Base-by-base conservation (phyloP, 495 filamentous ascomycete genomes). In the Rusavskia elegans region DNA sequence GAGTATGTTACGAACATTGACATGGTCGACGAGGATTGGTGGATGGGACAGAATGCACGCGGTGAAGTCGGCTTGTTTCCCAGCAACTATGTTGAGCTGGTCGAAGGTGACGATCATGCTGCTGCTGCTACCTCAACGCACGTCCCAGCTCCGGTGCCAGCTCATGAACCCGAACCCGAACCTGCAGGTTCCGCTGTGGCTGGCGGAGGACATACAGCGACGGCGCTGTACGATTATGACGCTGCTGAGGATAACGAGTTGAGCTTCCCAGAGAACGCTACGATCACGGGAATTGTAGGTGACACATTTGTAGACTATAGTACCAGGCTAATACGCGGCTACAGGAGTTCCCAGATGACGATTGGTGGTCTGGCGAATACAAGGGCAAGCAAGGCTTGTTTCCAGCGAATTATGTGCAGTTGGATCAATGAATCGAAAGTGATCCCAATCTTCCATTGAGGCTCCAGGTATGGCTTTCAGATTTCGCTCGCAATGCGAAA, bases 221-320 rank as follows among this genome's bases (percentile, higher is more conserved):
- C 77, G 11, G 92, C 92, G 9, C 68, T 89, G 46, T 99, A 94
- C 65, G 92, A 99, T 58, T 99, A 99, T 55, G 90, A 96, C 62
- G 92, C 92, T 35, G 89, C 89, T 0, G 92, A 99, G 64, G 93
- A 94, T 53, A 99, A 99, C 60, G 92, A 99, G 66, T 66, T 99
- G 51, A 87, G 80, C 60, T 99, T 99, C 65, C 87, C 87, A 0
- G 92, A 99, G 59, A 82, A 81, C 5, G 89, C 84, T 27, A 87
- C 71, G 45, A 86, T 99, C 48, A 68, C 63, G 4, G 68, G 72
- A 45, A 64, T 84, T 53, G 81, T 84, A 74, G 68, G 80, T 71
- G 16, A 10, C 35, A 2, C 5, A 11, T 37, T 17, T 27, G 35
- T 4, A 19, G 23, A 14, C 3, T 9, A 32, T 39, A 8, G 1